Conservation (phyloP, 805 yeast genomes). For the Kuraishia capsulata region DNA sequence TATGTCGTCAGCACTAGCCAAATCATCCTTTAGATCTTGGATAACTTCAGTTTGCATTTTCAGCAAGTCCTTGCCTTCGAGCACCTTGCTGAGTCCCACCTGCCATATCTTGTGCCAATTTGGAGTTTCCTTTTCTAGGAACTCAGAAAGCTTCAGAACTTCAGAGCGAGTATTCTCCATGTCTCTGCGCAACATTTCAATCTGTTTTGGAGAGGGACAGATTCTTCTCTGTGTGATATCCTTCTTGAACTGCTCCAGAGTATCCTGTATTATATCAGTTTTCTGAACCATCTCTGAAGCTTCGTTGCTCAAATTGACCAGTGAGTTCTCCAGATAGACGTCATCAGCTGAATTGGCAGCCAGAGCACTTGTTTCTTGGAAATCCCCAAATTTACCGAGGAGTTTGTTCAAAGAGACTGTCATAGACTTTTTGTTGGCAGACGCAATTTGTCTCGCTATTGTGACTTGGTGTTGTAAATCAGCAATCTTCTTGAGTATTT, state of each 20-base stretch:
- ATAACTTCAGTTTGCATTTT: conserved; percentile 83
- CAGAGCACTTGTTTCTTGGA: conserved; percentile 38
- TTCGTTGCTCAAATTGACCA: conserved; percentile 61
- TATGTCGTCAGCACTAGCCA: conserved; percentile 73
- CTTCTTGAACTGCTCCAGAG: conserved; percentile 78
- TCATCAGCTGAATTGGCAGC: conserved; percentile 25
- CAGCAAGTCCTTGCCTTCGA: conserved; percentile 91
- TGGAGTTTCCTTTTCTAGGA: conserved; percentile 62
- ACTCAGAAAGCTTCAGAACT: conserved; percentile 46
- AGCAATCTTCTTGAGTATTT: conserved; percentile 20
- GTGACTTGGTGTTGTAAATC: conserved; percentile 51
- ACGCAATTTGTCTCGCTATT: conserved; percentile 48
- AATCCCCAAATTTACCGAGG: conserved; percentile 34
- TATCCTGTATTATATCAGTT: conserved; percentile 88
- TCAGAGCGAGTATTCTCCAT: conserved; percentile 45
- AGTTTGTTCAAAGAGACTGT: conserved; percentile 34
- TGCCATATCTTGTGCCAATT: conserved; percentile 93
- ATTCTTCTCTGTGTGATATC: conserved; percentile 87
- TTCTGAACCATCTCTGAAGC: conserved; percentile 66
- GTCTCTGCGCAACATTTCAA: conserved; percentile 58
- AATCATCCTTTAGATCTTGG: conserved; percentile 70
- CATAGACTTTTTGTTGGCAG: conserved; percentile 30
- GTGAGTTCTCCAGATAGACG: conserved; percentile 69
- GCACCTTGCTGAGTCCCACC: conserved; percentile 75
- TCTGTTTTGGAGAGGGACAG: conserved; percentile 65